Evolutionary conservation across 2,329 filamentous ascomycete genomes (phyloP).

Genomic region (Rutstroemia sydowiana): DNA sequence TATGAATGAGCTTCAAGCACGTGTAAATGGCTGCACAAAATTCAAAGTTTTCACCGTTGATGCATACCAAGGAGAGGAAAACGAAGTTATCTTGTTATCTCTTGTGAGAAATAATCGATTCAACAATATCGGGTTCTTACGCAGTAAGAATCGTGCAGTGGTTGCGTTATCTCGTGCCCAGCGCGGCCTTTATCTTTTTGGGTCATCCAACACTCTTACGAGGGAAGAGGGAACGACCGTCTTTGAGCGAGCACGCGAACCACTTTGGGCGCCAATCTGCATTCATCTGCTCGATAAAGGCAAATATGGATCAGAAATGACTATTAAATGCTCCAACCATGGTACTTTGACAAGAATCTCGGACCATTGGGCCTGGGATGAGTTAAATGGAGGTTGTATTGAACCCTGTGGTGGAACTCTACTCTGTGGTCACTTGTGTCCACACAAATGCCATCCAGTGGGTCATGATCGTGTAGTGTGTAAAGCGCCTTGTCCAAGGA

Average conservation of each 20-base stretch:
- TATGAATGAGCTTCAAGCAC: slow-evolving; percentile 36
- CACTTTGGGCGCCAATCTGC: slow-evolving; percentile 30
- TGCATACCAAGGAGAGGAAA: slow-evolving; percentile 87
- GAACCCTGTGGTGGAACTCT: slow-evolving; percentile 35
- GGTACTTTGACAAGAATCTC: no score
- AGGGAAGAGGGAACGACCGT: slow-evolving; percentile 12
- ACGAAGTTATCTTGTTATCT: slow-evolving; percentile 74
- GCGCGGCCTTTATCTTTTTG: slow-evolving; percentile 78
- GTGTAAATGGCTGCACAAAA: slow-evolving; percentile 31
- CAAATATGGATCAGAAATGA: slow-evolving; percentile 38
- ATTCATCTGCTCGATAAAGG: slow-evolving; percentile 35
- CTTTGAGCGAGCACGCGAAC: slow-evolving; percentile 17
- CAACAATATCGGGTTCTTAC: slow-evolving; percentile 64
- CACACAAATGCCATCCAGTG: slow-evolving; percentile 25
- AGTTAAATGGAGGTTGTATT: slow-evolving; percentile 46
- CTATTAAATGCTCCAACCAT: slow-evolving; percentile 58
- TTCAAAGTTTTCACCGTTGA: slow-evolving; percentile 73
- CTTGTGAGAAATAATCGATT: slow-evolving; percentile 63
- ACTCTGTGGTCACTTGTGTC: slow-evolving; percentile 27
- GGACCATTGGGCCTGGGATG: slow-evolving; percentile 48
- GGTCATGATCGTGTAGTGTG: slow-evolving; percentile 23
- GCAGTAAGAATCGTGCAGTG: slow-evolving; percentile 50
- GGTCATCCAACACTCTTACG: slow-evolving; percentile 52
- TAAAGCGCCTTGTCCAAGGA: slow-evolving; percentile 17
- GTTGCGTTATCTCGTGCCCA: slow-evolving; percentile 63